A percentile compares a stretch with the other conserved stretches of the same genome.
Conservation (phyloP, 306 rosid genomes). For the Sophora flavescens region DNA sequence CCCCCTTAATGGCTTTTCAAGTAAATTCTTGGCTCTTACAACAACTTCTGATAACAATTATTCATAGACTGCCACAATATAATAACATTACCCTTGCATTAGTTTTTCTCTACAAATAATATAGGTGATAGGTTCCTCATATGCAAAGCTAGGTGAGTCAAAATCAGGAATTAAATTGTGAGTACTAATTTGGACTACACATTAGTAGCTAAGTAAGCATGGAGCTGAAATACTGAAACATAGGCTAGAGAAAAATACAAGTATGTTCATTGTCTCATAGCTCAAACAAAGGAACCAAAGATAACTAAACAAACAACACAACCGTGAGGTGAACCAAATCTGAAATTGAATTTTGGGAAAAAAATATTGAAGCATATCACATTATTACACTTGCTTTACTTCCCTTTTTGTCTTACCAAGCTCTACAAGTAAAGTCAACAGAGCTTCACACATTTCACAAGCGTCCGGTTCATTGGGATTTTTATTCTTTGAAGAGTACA, state of each 20-base stretch:
- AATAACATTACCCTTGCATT: neutral
- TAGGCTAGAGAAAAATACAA: neutral
- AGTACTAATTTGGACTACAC: neutral
- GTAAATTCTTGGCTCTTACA: neutral
- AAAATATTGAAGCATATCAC: neutral
- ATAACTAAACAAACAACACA: neutral
- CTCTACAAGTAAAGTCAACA: slow-evolving; percentile 75
- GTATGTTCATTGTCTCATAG: neutral
- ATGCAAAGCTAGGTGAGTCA: neutral
- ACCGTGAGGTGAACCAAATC: neutral
- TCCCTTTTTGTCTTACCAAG: slow-evolving; percentile 59
- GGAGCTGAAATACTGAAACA: slow-evolving; percentile 12
- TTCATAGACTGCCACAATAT: neutral
- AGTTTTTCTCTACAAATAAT: neutral
- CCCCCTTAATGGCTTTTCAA: neutral
- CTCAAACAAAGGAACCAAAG: slow-evolving; percentile 4
- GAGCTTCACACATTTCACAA: slow-evolving; percentile 85
- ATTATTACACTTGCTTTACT: slow-evolving; percentile 17
- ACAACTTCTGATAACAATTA: neutral
- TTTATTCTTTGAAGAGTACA: slow-evolving; percentile 69
- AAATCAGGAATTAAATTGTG: neutral
- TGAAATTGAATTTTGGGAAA: neutral
- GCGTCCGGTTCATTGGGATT: slow-evolving; percentile 65
- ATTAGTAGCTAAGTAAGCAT: neutral
- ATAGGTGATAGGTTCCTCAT: neutral